phyloP scores from a whole-genome alignment of 805 yeast species.

The Suhomyces xylopsoci region DNA sequence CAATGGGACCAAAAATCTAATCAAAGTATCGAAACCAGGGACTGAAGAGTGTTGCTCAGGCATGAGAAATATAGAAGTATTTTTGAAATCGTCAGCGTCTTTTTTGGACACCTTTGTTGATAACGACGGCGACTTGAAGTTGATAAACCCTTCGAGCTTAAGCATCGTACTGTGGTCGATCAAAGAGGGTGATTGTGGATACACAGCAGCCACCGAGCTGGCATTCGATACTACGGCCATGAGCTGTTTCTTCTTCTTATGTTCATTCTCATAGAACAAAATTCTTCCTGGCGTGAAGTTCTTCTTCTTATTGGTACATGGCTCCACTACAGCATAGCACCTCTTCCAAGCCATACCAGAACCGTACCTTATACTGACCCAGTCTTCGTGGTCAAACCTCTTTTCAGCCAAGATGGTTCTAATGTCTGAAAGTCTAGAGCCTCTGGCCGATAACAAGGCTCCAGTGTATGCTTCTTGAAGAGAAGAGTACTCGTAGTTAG shows the following conservation, averaged over 20 bases:
- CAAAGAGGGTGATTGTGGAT: conserved; percentile 78
- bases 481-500: conserved; percentile 75
- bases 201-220: conserved; percentile 78
- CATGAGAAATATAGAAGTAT: conserved; percentile 41
- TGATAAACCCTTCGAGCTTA: conserved; percentile 80
- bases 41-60: conserved; percentile 45
- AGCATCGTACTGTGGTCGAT: conserved; percentile 86
- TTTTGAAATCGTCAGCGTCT: conserved; percentile 33
- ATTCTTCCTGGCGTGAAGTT: conserved; percentile 60
- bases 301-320: conserved; percentile 52
- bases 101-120: conserved; percentile 33
- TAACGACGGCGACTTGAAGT: conserved; percentile 45
- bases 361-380: conserved; percentile 94
- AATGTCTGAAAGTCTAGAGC: conserved; percentile 82
- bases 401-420: conserved; percentile 81
- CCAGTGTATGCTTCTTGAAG: conserved; percentile 97
- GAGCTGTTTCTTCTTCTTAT: conserved; percentile 63
- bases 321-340: conserved; percentile 86
- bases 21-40: conserved; percentile 50
- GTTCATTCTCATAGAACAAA: conserved; percentile 79
- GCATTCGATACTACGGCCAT: conserved; percentile 79
- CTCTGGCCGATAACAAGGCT: conserved; percentile 87
- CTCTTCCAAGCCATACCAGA: conserved; percentile 98
- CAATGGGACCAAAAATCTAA: conserved; percentile 40
- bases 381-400: conserved; percentile 83